Evolutionary conservation across 257 asterid genomes (phyloP), one percentile per base, ranked within the genome.

Genomic region (Solanum piurae): DNA sequence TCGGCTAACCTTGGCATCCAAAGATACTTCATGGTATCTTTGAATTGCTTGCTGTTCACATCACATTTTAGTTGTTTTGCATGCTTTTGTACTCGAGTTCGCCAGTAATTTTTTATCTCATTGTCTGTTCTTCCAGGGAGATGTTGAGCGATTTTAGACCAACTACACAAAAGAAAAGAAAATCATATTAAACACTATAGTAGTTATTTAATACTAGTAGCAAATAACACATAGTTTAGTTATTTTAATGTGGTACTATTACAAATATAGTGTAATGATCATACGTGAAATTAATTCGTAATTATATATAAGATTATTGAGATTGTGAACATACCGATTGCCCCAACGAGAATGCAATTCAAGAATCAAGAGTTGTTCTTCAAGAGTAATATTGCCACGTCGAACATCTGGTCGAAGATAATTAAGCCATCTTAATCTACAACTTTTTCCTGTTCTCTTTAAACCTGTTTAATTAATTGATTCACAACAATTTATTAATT

Each of bases 301-400:
- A 72, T 9, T 23, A 62, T 62, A 10, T 10, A 4, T 62, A 62
- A 23, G 13, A 20, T 7, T 2, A 58, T 62, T n/a, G 33, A n/a
- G 71, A n/a, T 58, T 58, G 71, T 2, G 21, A 44, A 34, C 20
- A 2, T 91, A 95, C 99, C 98, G 89, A 66, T 96, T 96, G 21
- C 99, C 99, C 99, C 98, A 96, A 12, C 97, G 95, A 27, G 93
- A 94, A 94, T 96, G 98, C 90, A 96, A 97, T 89, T 96, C 98
- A 11, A 96, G 98, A 90, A 96, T 96, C 88, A 95, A 34, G 77
- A 96, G 95, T 36, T 96, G 98, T 88, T 96, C 99, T 86, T 96
- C 96, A 7, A 95, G 96, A 72, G 98, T 94, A 66, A 96, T 96
- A 83, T 94, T 96, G 5, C 99, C 98, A 20, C 98, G 99, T 12